Conservation (phyloP, 805 yeast genomes). For the Candida silvicultrix region DNA sequence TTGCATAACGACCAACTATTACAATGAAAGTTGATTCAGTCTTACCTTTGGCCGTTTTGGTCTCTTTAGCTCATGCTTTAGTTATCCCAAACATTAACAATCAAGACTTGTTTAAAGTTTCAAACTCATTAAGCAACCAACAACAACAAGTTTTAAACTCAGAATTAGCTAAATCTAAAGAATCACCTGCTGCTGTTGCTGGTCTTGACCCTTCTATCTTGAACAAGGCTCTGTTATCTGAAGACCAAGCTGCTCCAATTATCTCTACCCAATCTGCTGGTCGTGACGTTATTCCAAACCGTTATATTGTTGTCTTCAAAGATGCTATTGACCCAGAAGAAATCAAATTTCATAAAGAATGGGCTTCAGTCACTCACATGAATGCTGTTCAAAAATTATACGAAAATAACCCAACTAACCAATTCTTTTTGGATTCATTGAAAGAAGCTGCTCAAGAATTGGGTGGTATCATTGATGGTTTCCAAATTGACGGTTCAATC, state of each 20-base stretch:
- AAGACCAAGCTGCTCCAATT: constrained; percentile 36
- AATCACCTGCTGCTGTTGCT: constrained; percentile 12
- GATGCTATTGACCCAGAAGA: constrained; percentile 47
- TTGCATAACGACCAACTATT: not conserved
- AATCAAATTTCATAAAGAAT: constrained; percentile 57
- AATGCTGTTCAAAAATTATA: constrained; percentile 31
- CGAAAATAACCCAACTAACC: constrained; percentile 26
- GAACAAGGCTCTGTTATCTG: constrained; percentile 8
- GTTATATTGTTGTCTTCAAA: constrained; percentile 84
- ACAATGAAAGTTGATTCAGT: constrained; percentile 19
- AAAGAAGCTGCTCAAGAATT: constrained; percentile 21
- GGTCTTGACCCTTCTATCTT: constrained; percentile 11
- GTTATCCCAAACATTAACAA: constrained; percentile 54
- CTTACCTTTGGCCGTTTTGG: constrained; percentile 29
- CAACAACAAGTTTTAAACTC: constrained; percentile 4
- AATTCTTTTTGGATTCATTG: constrained; percentile 30
- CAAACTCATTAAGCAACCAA: constrained; percentile 2
- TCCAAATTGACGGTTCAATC: constrained; percentile 50
- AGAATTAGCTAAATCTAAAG: constrained; percentile 2
- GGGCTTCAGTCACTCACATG: constrained; percentile 52
- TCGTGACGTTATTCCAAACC: constrained; percentile 53
- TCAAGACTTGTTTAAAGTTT: constrained; percentile 29
- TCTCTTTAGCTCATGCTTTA: constrained; percentile 40
- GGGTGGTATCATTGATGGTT: constrained; percentile 57
- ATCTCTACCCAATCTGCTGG: constrained; percentile 36